A percentile compares a stretch with the other conserved stretches of the same genome.
phyloP scores from a whole-genome alignment of 2,329 filamentous ascomycete genomes.

The Claviceps pazoutovae region DNA sequence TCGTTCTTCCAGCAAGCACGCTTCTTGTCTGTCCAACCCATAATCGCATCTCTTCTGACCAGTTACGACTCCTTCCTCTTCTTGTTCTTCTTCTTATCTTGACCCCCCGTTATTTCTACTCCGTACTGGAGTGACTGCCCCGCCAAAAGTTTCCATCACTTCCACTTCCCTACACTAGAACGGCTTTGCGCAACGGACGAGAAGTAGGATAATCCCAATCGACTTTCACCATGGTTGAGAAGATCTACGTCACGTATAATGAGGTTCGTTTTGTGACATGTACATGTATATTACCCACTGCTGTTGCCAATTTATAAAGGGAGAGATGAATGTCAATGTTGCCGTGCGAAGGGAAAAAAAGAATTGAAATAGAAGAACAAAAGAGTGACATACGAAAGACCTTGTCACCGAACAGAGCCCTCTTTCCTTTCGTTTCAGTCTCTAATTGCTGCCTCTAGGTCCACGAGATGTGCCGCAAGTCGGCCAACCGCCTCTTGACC shows the following conservation, averaged over 20 bases:
- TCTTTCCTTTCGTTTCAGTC: background rate
- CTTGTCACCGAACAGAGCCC: background rate
- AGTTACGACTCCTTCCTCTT: background rate
- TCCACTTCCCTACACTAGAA: background rate
- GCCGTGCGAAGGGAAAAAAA: too few species aligned
- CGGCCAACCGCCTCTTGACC: constrained; percentile 66
- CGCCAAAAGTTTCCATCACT: background rate
- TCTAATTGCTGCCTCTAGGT: constrained; percentile 41
- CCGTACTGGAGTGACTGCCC: background rate
- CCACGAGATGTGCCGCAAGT: constrained; percentile 89
- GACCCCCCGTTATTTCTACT: background rate
- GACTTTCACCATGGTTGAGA: constrained; percentile 57
- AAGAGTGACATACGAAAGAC: background rate
- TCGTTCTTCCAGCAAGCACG: background rate
- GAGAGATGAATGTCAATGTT: too few species aligned
- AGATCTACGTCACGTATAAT: constrained; percentile 85
- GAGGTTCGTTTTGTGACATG: constrained; percentile 44
- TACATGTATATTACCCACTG: too few species aligned
- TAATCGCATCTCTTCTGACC: background rate
- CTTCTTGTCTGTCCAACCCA: background rate
- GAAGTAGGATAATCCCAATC: background rate
- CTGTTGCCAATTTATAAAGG: too few species aligned
- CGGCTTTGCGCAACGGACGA: background rate
- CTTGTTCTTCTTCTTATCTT: background rate
- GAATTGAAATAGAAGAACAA: too few species aligned